phyloP scores from a whole-genome alignment of 2,329 filamentous ascomycete species.

The Trichoderma arundinaceum region DNA sequence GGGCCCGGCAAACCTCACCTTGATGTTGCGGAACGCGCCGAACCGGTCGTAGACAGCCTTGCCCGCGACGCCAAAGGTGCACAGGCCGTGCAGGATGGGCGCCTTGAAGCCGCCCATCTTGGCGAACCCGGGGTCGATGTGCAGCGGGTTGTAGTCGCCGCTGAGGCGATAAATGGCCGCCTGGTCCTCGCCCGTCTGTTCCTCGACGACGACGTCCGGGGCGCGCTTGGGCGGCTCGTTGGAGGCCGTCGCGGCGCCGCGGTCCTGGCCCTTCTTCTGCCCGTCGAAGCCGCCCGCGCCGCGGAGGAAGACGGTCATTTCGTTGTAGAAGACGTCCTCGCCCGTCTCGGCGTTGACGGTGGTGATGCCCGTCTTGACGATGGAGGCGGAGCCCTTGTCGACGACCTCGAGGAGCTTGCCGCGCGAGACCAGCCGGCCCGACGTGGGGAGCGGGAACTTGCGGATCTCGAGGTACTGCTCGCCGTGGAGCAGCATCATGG shows the following conservation, averaged over 20 bases:
- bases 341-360: constrained; percentile 85
- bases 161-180: constrained; percentile 91
- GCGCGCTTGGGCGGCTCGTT: constrained; percentile 78
- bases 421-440: constrained; percentile 74
- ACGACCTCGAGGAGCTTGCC: constrained; percentile 89
- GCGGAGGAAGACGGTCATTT: constrained; percentile 89
- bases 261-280: constrained; percentile 73
- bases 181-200: constrained; percentile 86
- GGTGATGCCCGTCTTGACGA: constrained; percentile 78
- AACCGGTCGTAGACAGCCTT: constrained; percentile 88
- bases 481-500: constrained; percentile 98
- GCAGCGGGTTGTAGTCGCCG: constrained; percentile 94
- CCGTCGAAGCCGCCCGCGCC: constrained; percentile 92
- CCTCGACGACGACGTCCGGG: constrained; percentile 83
- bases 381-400: constrained; percentile 90
- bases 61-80: constrained; percentile 87
- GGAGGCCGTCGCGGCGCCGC: constrained; percentile 78
- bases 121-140: constrained; percentile 93
- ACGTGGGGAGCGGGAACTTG: constrained; percentile 89
- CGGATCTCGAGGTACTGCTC: constrained; percentile 97
- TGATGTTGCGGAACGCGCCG: constrained; percentile 86
- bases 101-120: constrained; percentile 94
- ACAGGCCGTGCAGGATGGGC: constrained; percentile 96
- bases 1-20: constrained; percentile 86
- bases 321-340: constrained; percentile 96